Base-by-base conservation (phyloP, 495 filamentous ascomycete species). In the Aspergillus mulundensis region DNA sequence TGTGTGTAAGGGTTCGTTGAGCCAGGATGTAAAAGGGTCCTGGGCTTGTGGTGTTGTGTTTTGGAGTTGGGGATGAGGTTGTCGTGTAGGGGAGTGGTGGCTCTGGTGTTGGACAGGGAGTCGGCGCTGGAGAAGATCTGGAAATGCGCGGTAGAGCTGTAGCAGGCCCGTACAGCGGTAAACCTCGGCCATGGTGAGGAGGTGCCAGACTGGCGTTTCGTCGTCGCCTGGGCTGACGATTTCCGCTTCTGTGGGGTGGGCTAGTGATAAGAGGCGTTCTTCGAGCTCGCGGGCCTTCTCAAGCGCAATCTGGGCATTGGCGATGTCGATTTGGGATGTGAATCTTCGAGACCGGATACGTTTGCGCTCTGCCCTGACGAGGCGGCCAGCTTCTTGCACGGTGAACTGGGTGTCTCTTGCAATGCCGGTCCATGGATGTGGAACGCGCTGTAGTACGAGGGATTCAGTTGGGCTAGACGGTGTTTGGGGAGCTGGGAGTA, bases 371-470 rank as follows among this genome's bases (percentile, higher is more conserved):
- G 67, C 67, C 18, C 78, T 74, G 23, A 84, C 72, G 7, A 84
- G 67, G 14, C 77, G 66, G 7, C 81, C 81, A 1, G 82, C 78
- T 61, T 84, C 76, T 41, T 81, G 75, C 32, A 84, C 76, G 10
- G 78, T 70, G 50, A 76, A 77, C 44, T 82, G 79, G 0, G 77
- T 77, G 28, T 77, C 76, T 11, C 78, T 77, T 1, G 80, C 78
- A 12, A 84, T 78, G 3, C 81, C 81, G 0, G 81, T 84, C 81
- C 81, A 84, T 3, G 81, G 81, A 55, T 84, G 81, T 5, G 81
- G 81, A 0, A 82, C 70, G 47, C 67, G 63, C 41, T 76, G 72
- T 0, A 73, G 54, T 25, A 74, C 68, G 25, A 74, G 60, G 1
- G 69, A 62, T 34, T 73, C 71, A 18, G 32, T 59, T 4, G 36